Evolutionary conservation across 176 grass and related monocot genomes (phyloP), one percentile per base, ranked within the genome.

Genomic region (Paspalum vaginatum): DNA sequence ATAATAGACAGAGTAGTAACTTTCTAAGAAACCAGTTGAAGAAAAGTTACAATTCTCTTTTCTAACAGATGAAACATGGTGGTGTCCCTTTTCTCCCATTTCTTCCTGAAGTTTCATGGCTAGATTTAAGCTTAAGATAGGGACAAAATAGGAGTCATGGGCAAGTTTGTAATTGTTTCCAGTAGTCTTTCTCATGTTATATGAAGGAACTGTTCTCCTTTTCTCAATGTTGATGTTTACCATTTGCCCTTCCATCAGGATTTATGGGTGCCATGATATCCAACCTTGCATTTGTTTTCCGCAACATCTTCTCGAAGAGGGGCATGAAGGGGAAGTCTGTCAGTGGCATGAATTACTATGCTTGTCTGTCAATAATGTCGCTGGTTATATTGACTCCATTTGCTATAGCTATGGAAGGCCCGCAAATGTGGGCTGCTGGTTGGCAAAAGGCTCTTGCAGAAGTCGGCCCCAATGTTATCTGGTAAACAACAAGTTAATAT

Each of bases 211-310:
- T 79, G 16, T 79, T 79, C 62, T 79, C 2, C 14, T 64, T 44
- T 86, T 75, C 20, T 51, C 83, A 55, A 75, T 68, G 42, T 75
- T 79, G 68, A 83, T 27, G 61, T 40, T 79, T 61, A 41, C 24
- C 52, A 3, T 65, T 77, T 90, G 14, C 51, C 43, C 9, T 92
- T 16, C 22, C 83, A 70, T 8, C 87, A 97, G 94, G 94, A 65
- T 97, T 97, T 70, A 97, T 94, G 87, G 94, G 91, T 72, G 94
- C 94, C 13, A 97, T 97, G 94, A 92, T 97, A 74, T 97, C 94
- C n/a, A 97, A 97, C 77, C 83, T 97, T 85, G 94, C 94, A 56
- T 94, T 97, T 75, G 94, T 97, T 79, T 97, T 94, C 85, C 89
- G 91, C 20, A 97, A 97, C 74, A 92, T 94, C 52, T 97, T 97